phyloP scores from a whole-genome alignment of 768 basidiomycete species.

The Filobasidium wieringae region DNA sequence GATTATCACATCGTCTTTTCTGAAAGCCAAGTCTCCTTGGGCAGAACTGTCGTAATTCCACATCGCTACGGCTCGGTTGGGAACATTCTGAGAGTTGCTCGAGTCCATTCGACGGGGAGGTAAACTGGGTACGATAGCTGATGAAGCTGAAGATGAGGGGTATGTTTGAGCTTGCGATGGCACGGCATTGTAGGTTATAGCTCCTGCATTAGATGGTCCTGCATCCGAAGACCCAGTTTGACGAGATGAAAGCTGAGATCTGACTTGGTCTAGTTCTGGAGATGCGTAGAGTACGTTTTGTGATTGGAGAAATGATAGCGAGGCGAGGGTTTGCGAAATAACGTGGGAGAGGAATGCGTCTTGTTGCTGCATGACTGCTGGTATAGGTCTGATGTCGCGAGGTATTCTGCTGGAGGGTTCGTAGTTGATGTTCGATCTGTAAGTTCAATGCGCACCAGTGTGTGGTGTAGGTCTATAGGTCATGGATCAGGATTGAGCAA shows the following conservation, averaged over 20 bases:
- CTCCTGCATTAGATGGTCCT: not conserved
- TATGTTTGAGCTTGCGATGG: not conserved
- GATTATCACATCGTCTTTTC: slow-evolving; percentile 6
- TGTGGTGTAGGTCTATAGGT: no score
- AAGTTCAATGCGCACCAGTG: no score
- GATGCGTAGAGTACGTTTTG: not conserved
- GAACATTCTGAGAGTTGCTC: not conserved
- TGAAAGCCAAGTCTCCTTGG: slow-evolving; percentile 6
- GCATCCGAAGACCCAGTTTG: not conserved
- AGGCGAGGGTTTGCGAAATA: not conserved
- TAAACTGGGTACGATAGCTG: not conserved
- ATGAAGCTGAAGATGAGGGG: not conserved
- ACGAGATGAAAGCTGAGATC: not conserved
- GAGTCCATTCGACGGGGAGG: not conserved
- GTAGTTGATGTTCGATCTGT: no score
- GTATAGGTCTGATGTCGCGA: no score
- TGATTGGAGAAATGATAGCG: not conserved
- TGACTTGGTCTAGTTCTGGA: not conserved
- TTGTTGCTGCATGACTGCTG: not conserved
- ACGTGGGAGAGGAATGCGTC: not conserved
- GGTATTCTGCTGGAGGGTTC: no score
- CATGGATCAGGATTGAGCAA: no score
- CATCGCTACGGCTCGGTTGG: not conserved
- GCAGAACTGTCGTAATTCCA: slow-evolving; percentile 2
- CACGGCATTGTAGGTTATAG: not conserved